These are phyloP conservation scores for Trichoderma brevicompactum DNA, from an alignment of 2,329 filamentous ascomycete species.

Conservation along the genomic window DNA sequence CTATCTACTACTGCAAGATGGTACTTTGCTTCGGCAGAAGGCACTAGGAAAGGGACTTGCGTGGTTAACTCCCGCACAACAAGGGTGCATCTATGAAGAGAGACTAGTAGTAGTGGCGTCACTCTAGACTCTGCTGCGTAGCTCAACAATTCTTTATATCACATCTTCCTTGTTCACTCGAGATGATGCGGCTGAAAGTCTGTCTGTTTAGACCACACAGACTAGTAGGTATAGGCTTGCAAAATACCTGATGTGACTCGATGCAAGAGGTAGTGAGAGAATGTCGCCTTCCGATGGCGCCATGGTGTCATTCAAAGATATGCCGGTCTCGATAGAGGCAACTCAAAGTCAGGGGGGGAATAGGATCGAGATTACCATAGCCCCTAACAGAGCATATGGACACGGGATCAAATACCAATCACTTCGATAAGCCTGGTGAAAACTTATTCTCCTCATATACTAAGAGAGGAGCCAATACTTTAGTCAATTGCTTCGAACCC, in stretches of 20 bases:
- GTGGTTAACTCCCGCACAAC: background rate
- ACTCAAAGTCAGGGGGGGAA: background rate
- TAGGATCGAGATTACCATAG: background rate
- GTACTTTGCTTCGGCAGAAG: background rate
- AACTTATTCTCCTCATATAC: background rate
- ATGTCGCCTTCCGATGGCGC: constrained; percentile 22
- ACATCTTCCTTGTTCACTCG: background rate
- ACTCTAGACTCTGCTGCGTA: background rate
- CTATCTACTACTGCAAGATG: background rate
- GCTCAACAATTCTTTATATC: background rate
- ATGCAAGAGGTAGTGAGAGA: background rate
- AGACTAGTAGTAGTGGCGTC: constrained; percentile 8
- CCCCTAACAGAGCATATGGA: background rate
- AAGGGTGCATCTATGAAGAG: constrained; percentile 4
- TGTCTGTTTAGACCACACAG: background rate
- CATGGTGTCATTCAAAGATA: constrained; percentile 17
- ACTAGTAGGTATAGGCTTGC: background rate
- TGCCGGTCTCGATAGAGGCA: background rate
- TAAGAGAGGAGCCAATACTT: background rate
- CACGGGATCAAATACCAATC: background rate
- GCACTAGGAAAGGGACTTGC: background rate
- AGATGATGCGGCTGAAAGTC: background rate
- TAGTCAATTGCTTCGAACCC: background rate
- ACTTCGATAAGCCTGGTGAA: background rate
- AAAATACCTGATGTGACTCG: background rate